Evolutionary conservation across 495 filamentous ascomycete genomes (phyloP).

Genomic region (Neurospora discreta): DNA sequence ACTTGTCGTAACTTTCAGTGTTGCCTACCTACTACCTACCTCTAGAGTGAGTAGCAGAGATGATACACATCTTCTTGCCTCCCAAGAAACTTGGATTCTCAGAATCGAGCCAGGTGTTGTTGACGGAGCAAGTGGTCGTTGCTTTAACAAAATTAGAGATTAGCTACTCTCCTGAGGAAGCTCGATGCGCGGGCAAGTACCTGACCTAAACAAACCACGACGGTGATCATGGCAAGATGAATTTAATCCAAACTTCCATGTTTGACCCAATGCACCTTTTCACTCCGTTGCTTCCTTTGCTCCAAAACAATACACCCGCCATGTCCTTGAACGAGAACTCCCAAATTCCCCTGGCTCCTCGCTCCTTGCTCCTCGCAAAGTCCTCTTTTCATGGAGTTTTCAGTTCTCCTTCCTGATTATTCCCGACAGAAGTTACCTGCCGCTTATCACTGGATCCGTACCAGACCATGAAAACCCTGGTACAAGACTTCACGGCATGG

Average conservation of each 20-base stretch:
- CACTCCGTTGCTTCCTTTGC: not conserved
- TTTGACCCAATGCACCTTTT: not conserved
- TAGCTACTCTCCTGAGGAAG: not conserved
- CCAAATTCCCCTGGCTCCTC: too few relatives aligned
- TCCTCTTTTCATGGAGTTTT: not conserved
- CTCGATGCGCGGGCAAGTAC: not conserved
- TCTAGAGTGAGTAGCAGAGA: not conserved
- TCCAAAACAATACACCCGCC: not conserved
- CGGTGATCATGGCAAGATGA: not conserved
- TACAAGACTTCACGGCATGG: not conserved
- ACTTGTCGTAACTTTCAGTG: not conserved
- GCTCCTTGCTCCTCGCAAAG: not conserved
- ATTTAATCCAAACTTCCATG: not conserved
- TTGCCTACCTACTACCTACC: too few relatives aligned
- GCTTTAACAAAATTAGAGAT: not conserved
- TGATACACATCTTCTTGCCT: not conserved
- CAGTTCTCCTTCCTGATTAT: not conserved
- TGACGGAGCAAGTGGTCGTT: not conserved
- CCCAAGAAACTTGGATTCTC: not conserved
- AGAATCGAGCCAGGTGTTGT: not conserved
- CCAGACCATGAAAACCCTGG: too few relatives aligned
- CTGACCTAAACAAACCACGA: not conserved
- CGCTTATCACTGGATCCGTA: not conserved
- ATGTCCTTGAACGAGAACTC: not conserved
- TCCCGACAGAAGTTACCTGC: not conserved